Base-by-base conservation (phyloP, 768 basidiomycete genomes). In the Scleroderma bovista region DNA sequence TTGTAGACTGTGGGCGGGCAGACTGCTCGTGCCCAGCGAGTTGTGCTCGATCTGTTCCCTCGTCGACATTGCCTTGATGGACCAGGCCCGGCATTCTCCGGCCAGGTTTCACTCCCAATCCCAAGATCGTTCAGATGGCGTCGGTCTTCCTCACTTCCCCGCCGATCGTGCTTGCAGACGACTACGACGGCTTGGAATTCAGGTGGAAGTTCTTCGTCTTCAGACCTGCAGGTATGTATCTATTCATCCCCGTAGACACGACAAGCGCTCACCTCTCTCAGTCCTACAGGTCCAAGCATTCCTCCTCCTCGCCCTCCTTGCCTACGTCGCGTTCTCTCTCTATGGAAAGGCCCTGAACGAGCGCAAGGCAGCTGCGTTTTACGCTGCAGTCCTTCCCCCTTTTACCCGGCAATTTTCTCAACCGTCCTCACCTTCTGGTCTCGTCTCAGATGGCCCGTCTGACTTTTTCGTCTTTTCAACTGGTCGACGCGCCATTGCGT, bases 401-500 rank as follows among this genome's bases (percentile, higher is more conserved):
- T 77, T 86, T 51, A 64, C 75, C 40, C 67, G 76, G 32, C 91
- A 95, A 66, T 96, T 96, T 71, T 83, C 88, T 11, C 76, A 71
- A 41, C 85, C 90, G 2, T 46, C 65, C 26, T 29, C 26, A 1
- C 72, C 75, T 9, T 70, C 70, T 5, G 80, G 79, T 10, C 68
- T 86, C 44, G 75, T 75, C 31, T 49, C 73, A 36, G 91, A 93
- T 58, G 90, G 89, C 17, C 74, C 84, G 58, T 75, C 83, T 3
- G 89, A 92, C 70, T 87, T 83, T 62, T 88, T 91, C 72, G 76
- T 77, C 62, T 96, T 88, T 70, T 90, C 90, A 37, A 93, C 92
- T 2, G 93, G 93, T 47, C 74, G 93, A 52, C 85, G 87, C 51
- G 82, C 80, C 56, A 63, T 93, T 48, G 70, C 78, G 23, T 87